Evolutionary conservation across 257 asterid genomes (phyloP).

Genomic region (Capsicum pubescens): DNA sequence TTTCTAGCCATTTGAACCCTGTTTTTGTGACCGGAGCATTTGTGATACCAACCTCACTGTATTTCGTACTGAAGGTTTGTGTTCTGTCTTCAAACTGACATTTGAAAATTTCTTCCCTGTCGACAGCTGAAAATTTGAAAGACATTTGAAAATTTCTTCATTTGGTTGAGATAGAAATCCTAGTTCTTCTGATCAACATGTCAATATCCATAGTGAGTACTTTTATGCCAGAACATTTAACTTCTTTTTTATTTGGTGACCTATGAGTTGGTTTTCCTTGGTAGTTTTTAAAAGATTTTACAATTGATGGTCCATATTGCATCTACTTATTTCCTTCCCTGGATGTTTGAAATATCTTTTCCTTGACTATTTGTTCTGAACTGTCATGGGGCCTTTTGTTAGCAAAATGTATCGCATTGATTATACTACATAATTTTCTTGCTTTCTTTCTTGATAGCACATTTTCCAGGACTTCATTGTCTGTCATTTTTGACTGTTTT

Average conservation of each 20-base stretch:
- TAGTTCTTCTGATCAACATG: constrained; percentile 14
- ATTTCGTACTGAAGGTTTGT: constrained; percentile 81
- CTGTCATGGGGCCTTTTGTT: not conserved
- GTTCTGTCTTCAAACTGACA: constrained; percentile 11
- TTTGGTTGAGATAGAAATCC: constrained; percentile 17
- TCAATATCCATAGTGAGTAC: not conserved
- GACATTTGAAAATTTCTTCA: constrained; percentile 12
- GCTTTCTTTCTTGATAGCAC: not conserved
- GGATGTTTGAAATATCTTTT: not conserved
- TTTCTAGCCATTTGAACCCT: constrained; percentile 70
- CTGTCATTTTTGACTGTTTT: constrained; percentile 1
- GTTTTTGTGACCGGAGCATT: constrained; percentile 82
- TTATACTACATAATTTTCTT: not conserved
- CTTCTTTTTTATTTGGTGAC: not conserved
- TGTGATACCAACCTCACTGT: constrained; percentile 78
- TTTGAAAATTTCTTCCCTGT: constrained; percentile 2
- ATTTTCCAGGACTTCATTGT: not conserved
- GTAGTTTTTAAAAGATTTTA: not conserved
- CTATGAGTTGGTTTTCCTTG: not conserved
- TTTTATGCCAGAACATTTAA: not conserved
- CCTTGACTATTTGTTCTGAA: constrained; percentile 8
- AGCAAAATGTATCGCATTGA: not conserved
- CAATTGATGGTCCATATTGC: not conserved
- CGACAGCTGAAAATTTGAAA: not conserved
- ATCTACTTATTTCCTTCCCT: constrained; percentile 14